A percentile compares a stretch with the other conserved stretches of the same genome.
Conservation (phyloP, 2,329 filamentous ascomycete genomes). For the Chaetomiaceae sp. region DNA sequence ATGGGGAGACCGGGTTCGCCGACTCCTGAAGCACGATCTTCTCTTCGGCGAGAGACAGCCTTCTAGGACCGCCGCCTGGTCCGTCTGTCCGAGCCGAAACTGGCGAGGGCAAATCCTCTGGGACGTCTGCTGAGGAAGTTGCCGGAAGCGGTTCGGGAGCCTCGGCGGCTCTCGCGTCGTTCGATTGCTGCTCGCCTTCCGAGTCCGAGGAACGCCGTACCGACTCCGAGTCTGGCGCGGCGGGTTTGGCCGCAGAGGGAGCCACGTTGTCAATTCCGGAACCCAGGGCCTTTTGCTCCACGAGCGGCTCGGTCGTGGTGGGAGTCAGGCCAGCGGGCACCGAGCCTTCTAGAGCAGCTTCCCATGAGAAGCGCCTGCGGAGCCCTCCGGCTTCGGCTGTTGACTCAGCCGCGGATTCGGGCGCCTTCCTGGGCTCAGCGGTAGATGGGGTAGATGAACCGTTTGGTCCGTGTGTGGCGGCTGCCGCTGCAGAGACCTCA, state of each 20-base stretch:
- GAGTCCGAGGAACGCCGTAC: not conserved
- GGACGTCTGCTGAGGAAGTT: constrained; percentile 17
- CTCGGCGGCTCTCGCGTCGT: constrained; percentile 6
- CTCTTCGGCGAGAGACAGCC: constrained; percentile 40
- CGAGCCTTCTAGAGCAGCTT: constrained; percentile 22
- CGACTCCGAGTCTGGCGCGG: not conserved
- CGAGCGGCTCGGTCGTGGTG: not conserved
- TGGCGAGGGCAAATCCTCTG: constrained; percentile 33
- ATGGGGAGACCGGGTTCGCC: constrained; percentile 31
- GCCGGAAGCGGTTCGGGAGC: constrained; percentile 21
- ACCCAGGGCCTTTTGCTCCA: constrained; percentile 5
- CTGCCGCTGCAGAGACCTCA: not conserved
- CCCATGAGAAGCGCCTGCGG: constrained; percentile 39
- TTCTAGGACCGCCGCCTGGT: constrained; percentile 25
- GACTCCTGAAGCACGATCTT: constrained; percentile 34
- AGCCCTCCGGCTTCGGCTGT: not conserved
- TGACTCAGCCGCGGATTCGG: not conserved
- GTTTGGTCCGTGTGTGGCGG: not conserved
- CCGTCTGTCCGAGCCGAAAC: constrained; percentile 34
- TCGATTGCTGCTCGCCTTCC: not conserved
- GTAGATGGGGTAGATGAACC: not conserved
- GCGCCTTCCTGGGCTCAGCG: not conserved
- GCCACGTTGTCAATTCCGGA: not conserved
- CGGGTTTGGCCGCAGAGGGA: not conserved
- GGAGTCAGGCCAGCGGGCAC: constrained; percentile 20